Evolutionary conservation across 345 rosid genomes (phyloP).

Genomic region (Ceriops tagal): DNA sequence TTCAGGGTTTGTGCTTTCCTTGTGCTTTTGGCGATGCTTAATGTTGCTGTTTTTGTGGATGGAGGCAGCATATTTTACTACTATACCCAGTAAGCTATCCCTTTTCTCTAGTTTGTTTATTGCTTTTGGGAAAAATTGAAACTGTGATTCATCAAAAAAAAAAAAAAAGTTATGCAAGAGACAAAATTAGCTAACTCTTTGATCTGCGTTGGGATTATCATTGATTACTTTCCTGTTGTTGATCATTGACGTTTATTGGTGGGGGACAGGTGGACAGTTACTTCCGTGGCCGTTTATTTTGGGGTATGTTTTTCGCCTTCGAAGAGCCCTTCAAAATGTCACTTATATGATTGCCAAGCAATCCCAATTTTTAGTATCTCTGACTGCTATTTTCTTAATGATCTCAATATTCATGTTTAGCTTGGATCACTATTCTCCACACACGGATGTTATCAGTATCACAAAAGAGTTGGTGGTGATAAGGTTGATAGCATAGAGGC

Average conservation of each 20-base stretch:
- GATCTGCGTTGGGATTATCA: too few species aligned
- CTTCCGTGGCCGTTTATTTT: conserved; percentile 66
- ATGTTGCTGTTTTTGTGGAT: conserved; percentile 44
- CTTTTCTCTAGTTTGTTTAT: conserved; percentile 4
- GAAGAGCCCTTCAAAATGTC: neutral
- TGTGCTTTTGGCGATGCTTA: conserved; percentile 53
- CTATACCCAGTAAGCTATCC: conserved; percentile 78
- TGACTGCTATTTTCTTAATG: neutral
- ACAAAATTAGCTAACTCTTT: too few species aligned
- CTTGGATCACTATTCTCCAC: conserved; percentile 71
- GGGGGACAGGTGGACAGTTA: conserved; percentile 82
- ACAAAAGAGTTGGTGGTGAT: conserved; percentile 58
- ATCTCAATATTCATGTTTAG: conserved; percentile 31
- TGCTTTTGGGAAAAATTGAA: neutral
- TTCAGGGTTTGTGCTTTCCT: conserved; percentile 64
- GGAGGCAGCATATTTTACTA: conserved; percentile 83
- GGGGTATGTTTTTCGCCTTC: conserved; percentile 50
- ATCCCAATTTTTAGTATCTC: neutral
- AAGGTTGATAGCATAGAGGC: conserved; percentile 60
- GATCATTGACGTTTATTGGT: conserved; percentile 17
- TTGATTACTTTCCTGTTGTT: neutral
- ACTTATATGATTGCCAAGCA: neutral
- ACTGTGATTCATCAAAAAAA: neutral
- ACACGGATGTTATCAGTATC: conserved; percentile 68
- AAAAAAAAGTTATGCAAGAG: too few species aligned